phyloP scores from a whole-genome alignment of 495 filamentous ascomycete genomes.

The Filosporella fistucella region DNA sequence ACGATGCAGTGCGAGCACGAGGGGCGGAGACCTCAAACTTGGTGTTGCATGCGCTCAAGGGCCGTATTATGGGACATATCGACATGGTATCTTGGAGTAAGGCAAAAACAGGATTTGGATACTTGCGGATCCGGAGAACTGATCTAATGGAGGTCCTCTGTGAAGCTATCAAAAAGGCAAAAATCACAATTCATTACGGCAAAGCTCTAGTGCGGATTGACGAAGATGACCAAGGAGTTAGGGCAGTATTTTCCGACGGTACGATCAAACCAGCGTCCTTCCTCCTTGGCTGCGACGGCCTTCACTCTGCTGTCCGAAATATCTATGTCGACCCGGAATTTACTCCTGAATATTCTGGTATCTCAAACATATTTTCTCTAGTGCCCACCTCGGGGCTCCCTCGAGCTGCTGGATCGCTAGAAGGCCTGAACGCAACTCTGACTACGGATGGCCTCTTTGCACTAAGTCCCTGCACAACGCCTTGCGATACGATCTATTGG shows the following conservation, averaged over 20 bases:
- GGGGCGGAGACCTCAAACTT: conserved; percentile 34
- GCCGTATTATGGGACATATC: conserved; percentile 36
- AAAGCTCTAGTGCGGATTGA: conserved; percentile 24
- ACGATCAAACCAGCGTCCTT: conserved; percentile 45
- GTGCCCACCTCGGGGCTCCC: conserved; percentile 1
- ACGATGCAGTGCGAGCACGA: conserved; percentile 34
- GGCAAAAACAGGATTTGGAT: conserved; percentile 37
- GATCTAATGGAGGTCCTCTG: conserved; percentile 43
- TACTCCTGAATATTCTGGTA: conserved; percentile 48
- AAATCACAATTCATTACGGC: conserved; percentile 30
- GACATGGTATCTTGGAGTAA: conserved; percentile 39
- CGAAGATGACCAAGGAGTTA: conserved; percentile 33
- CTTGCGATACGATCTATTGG: conserved; percentile 5
- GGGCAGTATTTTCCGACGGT: conserved; percentile 46
- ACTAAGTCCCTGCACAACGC: neutral
- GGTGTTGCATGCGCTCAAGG: conserved; percentile 42
- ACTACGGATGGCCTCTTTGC: conserved; percentile 6
- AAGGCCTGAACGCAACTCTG: conserved; percentile 10
- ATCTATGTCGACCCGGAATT: conserved; percentile 45
- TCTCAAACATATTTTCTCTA: conserved; percentile 39
- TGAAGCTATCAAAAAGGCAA: conserved; percentile 26
- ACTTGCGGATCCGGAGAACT: conserved; percentile 42
- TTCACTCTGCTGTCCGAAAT: conserved; percentile 52
- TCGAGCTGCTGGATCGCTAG: neutral
- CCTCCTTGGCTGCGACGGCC: conserved; percentile 58